phyloP scores from a whole-genome alignment of 1,139 yeast genomes.

The Sugiyamaella paludigena region DNA sequence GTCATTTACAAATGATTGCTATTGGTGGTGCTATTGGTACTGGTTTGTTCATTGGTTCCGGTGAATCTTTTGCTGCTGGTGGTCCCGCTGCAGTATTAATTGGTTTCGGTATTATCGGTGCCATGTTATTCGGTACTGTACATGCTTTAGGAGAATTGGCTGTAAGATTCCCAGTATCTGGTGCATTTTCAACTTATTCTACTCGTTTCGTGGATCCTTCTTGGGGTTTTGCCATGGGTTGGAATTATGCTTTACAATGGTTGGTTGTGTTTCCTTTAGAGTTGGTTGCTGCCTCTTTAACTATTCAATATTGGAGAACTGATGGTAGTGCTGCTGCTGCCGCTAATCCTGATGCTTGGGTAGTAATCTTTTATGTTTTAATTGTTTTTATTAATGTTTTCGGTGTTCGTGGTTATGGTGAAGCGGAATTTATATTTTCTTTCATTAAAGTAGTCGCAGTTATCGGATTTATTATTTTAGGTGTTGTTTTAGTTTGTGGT shows the following conservation, averaged over 20 bases:
- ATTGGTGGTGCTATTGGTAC: slow-evolving; percentile 88
- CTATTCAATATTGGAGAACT: slow-evolving; percentile 62
- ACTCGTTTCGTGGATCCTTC: slow-evolving; percentile 59
- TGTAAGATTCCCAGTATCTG: slow-evolving; percentile 59
- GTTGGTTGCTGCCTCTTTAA: slow-evolving; percentile 70
- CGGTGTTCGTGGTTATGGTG: slow-evolving; percentile 74
- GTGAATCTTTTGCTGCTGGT: slow-evolving; percentile 52
- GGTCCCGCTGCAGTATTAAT: slow-evolving; percentile 68
- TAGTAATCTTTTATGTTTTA: slow-evolving; percentile 58
- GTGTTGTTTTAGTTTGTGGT: slow-evolving; percentile 58
- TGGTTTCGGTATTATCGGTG: slow-evolving; percentile 48
- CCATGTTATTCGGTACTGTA: slow-evolving; percentile 51
- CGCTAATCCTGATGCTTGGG: slow-evolving; percentile 65
- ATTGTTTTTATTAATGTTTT: slow-evolving; percentile 59
- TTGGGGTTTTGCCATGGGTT: slow-evolving; percentile 76
- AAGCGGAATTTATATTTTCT: slow-evolving; percentile 65
- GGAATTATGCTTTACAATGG: slow-evolving; percentile 82
- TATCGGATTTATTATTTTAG: slow-evolving; percentile 59
- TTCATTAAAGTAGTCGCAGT: slow-evolving; percentile 60
- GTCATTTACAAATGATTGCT: slow-evolving; percentile 80
- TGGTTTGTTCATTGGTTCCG: slow-evolving; percentile 66
- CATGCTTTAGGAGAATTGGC: slow-evolving; percentile 62
- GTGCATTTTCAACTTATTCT: slow-evolving; percentile 57
- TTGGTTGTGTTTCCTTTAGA: slow-evolving; percentile 70
- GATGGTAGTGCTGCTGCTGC: slow-evolving; percentile 45